phyloP scores from a whole-genome alignment of 495 filamentous ascomycete genomes.

The Xylaria flabelliformis region DNA sequence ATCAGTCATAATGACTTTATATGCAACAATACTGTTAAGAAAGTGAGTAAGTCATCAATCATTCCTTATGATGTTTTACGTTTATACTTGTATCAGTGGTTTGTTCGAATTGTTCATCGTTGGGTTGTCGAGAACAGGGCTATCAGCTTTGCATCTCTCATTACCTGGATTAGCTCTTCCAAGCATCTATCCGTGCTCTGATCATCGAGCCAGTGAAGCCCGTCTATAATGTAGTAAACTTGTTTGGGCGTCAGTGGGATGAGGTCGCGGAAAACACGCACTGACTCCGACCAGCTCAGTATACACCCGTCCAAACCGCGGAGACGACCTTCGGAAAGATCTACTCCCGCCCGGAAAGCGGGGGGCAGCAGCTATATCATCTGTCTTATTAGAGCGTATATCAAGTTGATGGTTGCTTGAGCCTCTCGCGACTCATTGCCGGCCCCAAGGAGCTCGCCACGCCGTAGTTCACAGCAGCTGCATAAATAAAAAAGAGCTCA shows the following conservation, averaged over 20 bases:
- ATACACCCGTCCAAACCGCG: background rate
- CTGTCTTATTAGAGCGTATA: constrained; percentile 13
- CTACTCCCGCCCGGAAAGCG: background rate
- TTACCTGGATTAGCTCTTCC: constrained; percentile 7
- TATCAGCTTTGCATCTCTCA: constrained; percentile 6
- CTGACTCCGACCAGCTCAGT: constrained; percentile 3
- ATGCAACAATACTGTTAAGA: no score
- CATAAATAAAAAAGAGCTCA: background rate
- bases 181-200: constrained; percentile 6
- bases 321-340: background rate
- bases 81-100: no score
- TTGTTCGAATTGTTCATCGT: no score
- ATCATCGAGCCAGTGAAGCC: constrained; percentile 12
- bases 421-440: constrained; percentile 7
- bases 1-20: background rate
- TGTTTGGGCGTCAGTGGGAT: constrained; percentile 1
- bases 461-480: background rate
- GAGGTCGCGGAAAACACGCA: constrained; percentile 13
- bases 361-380: constrained; percentile 10
- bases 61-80: no score
- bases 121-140: background rate
- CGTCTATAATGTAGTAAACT: background rate
- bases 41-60: no score
- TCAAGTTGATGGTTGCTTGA: constrained; percentile 1
- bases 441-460: background rate